These are phyloP conservation scores for Gamsiella multidivaricata DNA, from an alignment of 192 early-diverging fungal genomes.

Conservation along the genomic window DNA sequence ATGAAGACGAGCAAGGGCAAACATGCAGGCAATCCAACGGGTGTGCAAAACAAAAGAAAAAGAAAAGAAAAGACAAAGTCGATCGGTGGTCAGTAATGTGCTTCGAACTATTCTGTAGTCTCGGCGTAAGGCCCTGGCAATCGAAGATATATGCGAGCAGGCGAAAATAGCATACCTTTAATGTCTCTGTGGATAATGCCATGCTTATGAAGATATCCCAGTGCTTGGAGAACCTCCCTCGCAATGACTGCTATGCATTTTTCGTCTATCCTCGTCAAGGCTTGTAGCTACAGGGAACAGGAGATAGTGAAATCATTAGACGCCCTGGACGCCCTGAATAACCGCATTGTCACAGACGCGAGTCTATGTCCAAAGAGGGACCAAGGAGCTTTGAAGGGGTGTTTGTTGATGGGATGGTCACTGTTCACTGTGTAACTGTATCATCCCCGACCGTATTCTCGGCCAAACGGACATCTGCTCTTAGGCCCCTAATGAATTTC, in stretches of 20 bases:
- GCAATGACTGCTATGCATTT: constrained; percentile 89
- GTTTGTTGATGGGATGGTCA: not conserved
- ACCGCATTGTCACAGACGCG: no score
- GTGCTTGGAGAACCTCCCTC: constrained; percentile 86
- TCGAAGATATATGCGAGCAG: not conserved
- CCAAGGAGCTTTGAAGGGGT: no score
- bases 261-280: constrained; percentile 76
- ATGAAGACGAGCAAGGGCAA: not conserved
- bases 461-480: not conserved
- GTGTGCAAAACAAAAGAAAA: not conserved
- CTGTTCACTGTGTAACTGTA: not conserved
- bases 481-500: not conserved
- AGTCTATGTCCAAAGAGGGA: no score
- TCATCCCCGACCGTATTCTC: not conserved
- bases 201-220: constrained; percentile 93
- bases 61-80: not conserved
- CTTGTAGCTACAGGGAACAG: constrained; percentile 69
- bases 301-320: not conserved
- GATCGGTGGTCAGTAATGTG: not conserved
- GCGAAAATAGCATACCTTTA: constrained; percentile 72
- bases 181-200: constrained; percentile 98
- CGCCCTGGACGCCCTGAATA: no score
- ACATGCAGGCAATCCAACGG: not conserved
- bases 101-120: not conserved
- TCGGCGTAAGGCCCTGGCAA: no score